These are phyloP conservation scores for Carex scoparia DNA, from an alignment of 176 grass and related monocot genomes.

Conservation along the genomic window DNA sequence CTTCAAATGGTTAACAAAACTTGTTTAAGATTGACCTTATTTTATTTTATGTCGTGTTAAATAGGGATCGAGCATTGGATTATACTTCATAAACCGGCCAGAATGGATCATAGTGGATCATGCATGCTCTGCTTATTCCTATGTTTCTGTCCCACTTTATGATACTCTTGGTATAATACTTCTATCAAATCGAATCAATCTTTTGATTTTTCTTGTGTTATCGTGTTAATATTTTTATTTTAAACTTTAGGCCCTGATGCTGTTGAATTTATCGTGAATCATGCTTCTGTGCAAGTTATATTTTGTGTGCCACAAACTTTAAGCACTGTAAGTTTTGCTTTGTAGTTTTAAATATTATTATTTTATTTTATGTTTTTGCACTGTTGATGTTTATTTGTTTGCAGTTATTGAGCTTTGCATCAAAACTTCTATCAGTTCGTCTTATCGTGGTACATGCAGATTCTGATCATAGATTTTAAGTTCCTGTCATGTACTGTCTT, in stretches of 20 bases:
- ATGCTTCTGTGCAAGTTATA: constrained; percentile 79
- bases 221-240: constrained; percentile 15
- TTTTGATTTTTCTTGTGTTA: constrained; percentile 6
- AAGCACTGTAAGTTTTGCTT: constrained; percentile 45
- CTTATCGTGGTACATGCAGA: constrained; percentile 72
- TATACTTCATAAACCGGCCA: constrained; percentile 96
- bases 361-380: neutral
- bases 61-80: constrained; percentile 73
- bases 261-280: constrained; percentile 88
- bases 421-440: constrained; percentile 64
- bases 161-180: constrained; percentile 73
- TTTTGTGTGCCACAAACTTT: constrained; percentile 94
- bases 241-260: constrained; percentile 78
- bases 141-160: constrained; percentile 37
- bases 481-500: neutral
- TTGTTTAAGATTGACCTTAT: neutral
- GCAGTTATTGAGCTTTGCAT: constrained; percentile 81
- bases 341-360: neutral
- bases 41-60: constrained; percentile 32
- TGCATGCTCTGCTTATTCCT: constrained; percentile 90
- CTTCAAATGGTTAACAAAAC: neutral
- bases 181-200: neutral
- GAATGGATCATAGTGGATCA: constrained; percentile 93
- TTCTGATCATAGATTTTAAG: neutral
- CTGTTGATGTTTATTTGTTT: constrained; percentile 26